Evolutionary conservation across 78 protist species (phyloP).

Genomic region (Planoprotostelium fungivorum): DNA sequence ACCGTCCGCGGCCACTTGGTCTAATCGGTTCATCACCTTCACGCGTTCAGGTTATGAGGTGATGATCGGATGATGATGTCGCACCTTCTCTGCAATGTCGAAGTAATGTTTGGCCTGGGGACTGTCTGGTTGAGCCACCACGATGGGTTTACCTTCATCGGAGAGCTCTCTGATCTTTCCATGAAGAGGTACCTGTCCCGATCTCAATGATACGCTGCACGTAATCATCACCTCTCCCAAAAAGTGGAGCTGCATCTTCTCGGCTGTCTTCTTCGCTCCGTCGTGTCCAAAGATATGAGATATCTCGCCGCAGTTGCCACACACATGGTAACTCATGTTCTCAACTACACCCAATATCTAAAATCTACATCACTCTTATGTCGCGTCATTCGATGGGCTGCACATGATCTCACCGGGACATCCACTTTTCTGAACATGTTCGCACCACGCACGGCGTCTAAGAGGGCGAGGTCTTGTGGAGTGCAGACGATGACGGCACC

Average conservation of each 20-base stretch:
- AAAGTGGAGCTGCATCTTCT: conserved; percentile 41
- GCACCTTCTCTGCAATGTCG: not conserved
- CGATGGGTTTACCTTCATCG: conserved; percentile 81
- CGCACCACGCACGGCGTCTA: conserved; percentile 69
- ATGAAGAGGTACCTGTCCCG: conserved; percentile 84
- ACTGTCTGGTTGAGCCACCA: conserved; percentile 41
- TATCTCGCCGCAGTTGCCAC: conserved; percentile 69
- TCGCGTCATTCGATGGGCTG: not conserved
- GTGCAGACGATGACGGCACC: conserved; percentile 95
- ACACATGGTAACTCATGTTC: conserved; percentile 81
- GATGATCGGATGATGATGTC: no score
- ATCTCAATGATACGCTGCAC: no score
- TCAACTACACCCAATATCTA: conserved; percentile 86
- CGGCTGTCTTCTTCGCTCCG: conserved; percentile 60
- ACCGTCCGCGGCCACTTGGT: no score
- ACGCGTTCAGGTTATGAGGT: no score
- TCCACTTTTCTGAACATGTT: conserved; percentile 84
- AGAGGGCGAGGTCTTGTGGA: conserved; percentile 81
- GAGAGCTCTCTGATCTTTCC: conserved; percentile 46
- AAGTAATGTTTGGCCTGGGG: conserved; percentile 8
- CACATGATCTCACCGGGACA: conserved; percentile 74
- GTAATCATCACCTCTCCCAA: no score
- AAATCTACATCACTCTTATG: no score
- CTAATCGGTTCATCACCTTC: no score
- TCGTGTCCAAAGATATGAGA: conserved; percentile 77